A percentile compares a stretch with the other conserved stretches of the same genome.
phyloP scores from a whole-genome alignment of 768 basidiomycete species.

The Pleurotus eryngii region DNA sequence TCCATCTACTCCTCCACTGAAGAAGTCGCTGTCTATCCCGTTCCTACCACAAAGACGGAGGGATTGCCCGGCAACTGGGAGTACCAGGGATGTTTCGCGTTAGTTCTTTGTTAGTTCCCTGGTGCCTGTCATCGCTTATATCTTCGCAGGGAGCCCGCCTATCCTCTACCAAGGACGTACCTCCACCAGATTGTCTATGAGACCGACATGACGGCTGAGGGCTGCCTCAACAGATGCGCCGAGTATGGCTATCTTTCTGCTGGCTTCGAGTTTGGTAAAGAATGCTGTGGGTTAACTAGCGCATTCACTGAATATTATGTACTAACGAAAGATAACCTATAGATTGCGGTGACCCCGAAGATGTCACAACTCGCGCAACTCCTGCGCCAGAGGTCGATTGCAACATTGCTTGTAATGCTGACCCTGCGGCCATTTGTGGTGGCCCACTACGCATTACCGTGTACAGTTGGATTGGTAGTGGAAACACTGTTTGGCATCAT shows the following conservation, averaged over 20 bases:
- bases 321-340: too few species aligned
- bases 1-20: conserved; percentile 48
- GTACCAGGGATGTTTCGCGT: conserved; percentile 69
- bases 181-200: conserved; percentile 2
- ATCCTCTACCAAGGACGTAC: neutral
- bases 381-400: conserved; percentile 42
- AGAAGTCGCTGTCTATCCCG: conserved; percentile 50
- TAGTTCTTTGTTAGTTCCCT: conserved; percentile 15
- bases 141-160: conserved; percentile 41
- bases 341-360: conserved; percentile 49
- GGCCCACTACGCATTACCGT: conserved; percentile 10
- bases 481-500: conserved; percentile 58
- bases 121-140: too few species aligned
- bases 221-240: conserved; percentile 38
- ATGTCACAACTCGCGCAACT: conserved; percentile 41
- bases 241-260: conserved; percentile 36
- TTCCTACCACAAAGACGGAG: conserved; percentile 53
- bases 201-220: conserved; percentile 29
- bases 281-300: neutral
- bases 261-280: conserved; percentile 34
- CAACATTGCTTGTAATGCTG: conserved; percentile 20
- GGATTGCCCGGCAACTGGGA: conserved; percentile 59
- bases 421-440: conserved; percentile 15
- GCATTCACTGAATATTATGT: neutral
- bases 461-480: conserved; percentile 42